A percentile compares a stretch with the other conserved stretches of the same genome.
These are phyloP conservation scores for Fusarium xyrophilum DNA, from an alignment of 2,329 filamentous ascomycete genomes.

Conservation along the genomic window DNA sequence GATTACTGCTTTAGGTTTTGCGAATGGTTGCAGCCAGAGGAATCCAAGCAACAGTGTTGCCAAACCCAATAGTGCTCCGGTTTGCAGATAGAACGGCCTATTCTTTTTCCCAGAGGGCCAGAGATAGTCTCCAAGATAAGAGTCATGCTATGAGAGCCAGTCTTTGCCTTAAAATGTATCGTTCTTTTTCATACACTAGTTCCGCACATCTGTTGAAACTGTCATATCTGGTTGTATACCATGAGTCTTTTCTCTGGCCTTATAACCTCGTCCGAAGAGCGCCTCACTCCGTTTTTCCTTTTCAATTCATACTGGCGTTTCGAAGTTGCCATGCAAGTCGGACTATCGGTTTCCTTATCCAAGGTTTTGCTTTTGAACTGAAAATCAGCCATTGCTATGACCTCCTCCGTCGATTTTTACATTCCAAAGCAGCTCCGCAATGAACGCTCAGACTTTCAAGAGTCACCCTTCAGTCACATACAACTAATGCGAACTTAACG, in stretches of 20 bases:
- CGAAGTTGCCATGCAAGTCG: too few species aligned
- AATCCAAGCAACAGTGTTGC: conserved; percentile 44
- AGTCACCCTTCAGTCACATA: not conserved
- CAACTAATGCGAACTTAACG: not conserved
- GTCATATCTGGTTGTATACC: not conserved
- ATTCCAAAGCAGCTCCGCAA: too few species aligned
- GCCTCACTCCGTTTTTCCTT: too few species aligned
- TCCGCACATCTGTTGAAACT: fast-evolving
- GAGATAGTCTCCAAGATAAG: fast-evolving
- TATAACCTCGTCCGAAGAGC: too few species aligned
- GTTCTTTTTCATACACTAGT: not conserved
- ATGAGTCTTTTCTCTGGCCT: too few species aligned
- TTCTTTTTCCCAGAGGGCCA: fast-evolving
- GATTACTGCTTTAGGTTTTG: conserved; percentile 46
- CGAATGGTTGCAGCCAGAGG: conserved; percentile 46
- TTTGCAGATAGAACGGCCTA: conserved; percentile 26
- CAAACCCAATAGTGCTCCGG: conserved; percentile 40
- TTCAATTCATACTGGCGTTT: too few species aligned
- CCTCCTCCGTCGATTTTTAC: not conserved
- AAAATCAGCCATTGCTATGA: not conserved
- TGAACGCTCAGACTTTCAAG: too few species aligned
- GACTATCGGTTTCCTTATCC: not conserved
- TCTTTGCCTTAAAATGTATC: too few species aligned
- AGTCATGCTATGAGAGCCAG: not conserved
- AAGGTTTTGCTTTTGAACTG: not conserved